Percentiles rank a stretch among this genome's conserved stretches.
Evolutionary conservation across 2,329 filamentous ascomycete species (phyloP).

Genomic region (Sclerotinia glacialis): DNA sequence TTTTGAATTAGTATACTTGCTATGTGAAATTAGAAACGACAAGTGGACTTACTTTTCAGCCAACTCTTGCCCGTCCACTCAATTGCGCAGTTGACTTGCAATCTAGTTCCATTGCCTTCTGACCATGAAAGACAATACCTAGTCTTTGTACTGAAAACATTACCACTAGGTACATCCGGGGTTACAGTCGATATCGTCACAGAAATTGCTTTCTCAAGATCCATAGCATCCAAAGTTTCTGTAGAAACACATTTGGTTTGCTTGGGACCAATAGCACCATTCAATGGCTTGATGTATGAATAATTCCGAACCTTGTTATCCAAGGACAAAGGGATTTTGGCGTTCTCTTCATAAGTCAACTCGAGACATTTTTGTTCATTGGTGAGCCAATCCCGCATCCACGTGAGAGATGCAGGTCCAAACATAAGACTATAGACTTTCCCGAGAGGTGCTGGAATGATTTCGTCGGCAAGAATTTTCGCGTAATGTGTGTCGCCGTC

Average conservation of each 20-base stretch:
- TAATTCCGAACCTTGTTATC: slow-evolving; percentile 74
- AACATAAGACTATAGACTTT: slow-evolving; percentile 90
- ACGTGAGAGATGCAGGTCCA: slow-evolving; percentile 72
- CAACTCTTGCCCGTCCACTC: slow-evolving; percentile 99
- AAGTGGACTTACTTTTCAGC: slow-evolving; percentile 71
- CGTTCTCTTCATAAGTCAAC: slow-evolving; percentile 72
- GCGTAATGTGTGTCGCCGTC: slow-evolving; percentile 80
- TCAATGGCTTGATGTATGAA: slow-evolving; percentile 88
- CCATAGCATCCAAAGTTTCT: slow-evolving; percentile 78
- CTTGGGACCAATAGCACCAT: slow-evolving; percentile 79
- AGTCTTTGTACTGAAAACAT: slow-evolving; percentile 87
- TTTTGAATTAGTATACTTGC: slow-evolving; percentile 17
- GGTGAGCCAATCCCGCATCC: slow-evolving; percentile 83
- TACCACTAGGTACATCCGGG: slow-evolving; percentile 92
- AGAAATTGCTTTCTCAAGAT: slow-evolving; percentile 82
- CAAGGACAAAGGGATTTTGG: slow-evolving; percentile 59
- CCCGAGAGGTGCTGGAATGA: slow-evolving; percentile 81
- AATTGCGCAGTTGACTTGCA: slow-evolving; percentile 84
- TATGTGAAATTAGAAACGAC: background rate
- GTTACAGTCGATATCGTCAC: slow-evolving; percentile 83
- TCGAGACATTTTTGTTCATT: slow-evolving; percentile 87
- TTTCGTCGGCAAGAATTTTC: slow-evolving; percentile 78
- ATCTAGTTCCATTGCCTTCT: slow-evolving; percentile 76
- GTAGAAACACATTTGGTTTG: slow-evolving; percentile 93
- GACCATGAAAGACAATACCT: slow-evolving; percentile 94